Base-by-base conservation (phyloP, 2,329 filamentous ascomycete species). In the Daldinia sp. region DNA sequence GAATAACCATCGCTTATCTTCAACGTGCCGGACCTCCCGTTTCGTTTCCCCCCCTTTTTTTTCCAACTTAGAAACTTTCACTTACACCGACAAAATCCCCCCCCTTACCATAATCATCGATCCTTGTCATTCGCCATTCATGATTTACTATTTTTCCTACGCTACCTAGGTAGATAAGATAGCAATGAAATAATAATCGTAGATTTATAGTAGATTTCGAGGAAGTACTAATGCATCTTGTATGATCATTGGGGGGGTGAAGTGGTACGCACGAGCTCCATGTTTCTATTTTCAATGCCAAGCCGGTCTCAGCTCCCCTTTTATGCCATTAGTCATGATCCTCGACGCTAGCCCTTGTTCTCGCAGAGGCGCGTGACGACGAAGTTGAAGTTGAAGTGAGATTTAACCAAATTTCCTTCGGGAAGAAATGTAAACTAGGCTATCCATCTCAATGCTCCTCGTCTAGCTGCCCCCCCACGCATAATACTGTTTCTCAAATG, bases 11-110 rank as follows among this genome's bases (percentile, higher is more conserved):
- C 35, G 25, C 29, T 13, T 27, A 35, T 48, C 30, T 6, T 48
- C n/a, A 63, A 59, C 55, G 50, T 63, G 43, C 10, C 27, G 39
- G 52, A 62, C 54, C 53, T 30, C 17, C 51, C 10, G 13, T 39
- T 35, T 13, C 27, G 35, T 41, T 53, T 29, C 17, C 19, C 19
- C 39, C 39, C 39, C 34, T 11, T 37, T 10, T 37, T 17, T 15
- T 37, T 17, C 17, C 7, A 13, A 10, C 10, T 34, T 15, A 35
- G 32, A n/a, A 35, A n/a, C 32, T 23, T 15, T 8, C 2, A 43
- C 17, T 43, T 43, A 43, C 37, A 43, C 21, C 15, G 21, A 43
- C 37, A 43, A 29, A 17, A 27, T 48, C 19, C 21, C 43, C 25
- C 25, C 43, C 39, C 17, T 23, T n/a, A 43, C 13, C n/a, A 2